Evolutionary conservation across 305 asterid species (phyloP).

Genomic region (Fraxinus baroniana): DNA sequence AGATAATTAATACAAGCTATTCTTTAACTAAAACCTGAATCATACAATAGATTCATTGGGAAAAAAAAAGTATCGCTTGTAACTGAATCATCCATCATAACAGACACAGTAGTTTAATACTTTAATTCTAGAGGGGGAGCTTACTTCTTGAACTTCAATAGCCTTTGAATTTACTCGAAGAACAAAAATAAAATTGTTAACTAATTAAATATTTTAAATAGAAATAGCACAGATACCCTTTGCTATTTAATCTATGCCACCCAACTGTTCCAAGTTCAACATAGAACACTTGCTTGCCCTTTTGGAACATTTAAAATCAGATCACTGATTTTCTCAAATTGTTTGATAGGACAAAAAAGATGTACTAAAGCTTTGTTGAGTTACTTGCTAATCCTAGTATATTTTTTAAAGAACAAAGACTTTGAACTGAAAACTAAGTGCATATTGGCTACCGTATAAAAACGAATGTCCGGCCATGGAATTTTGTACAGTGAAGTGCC

Average conservation of each 20-base stretch:
- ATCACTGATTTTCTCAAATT: not conserved
- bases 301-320: not conserved
- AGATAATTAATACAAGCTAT: not conserved
- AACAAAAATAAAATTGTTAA: not conserved
- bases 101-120: too few relatives aligned
- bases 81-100: not conserved
- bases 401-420: not conserved
- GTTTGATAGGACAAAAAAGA: not conserved
- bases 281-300: not conserved
- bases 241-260: not conserved
- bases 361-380: not conserved
- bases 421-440: not conserved
- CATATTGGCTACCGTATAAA: not conserved
- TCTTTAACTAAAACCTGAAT: not conserved
- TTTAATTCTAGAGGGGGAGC: not conserved
- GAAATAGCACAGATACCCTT: not conserved
- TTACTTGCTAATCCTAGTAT: not conserved
- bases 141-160: not conserved
- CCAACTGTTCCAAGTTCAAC: not conserved
- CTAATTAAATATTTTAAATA: not conserved
- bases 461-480: not conserved
- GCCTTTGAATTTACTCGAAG: not conserved
- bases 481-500: slow-evolving; percentile 12
- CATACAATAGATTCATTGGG: not conserved
- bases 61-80: not conserved